Conservation (phyloP, 129 eudicot genomes). For the Flaveria sonorensis region DNA sequence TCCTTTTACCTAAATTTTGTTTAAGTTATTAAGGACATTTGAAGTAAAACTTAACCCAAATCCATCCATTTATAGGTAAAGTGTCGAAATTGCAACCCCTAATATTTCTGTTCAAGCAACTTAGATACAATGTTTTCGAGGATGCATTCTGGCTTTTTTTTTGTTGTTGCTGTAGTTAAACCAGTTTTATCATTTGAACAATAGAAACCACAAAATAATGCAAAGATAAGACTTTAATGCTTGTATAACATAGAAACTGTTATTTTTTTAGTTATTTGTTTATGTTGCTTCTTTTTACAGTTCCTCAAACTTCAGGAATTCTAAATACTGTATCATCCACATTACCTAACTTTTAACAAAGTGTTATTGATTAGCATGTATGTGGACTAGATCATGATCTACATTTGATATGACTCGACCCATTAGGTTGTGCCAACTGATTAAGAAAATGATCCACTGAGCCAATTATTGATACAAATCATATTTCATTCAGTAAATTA, state of each 20-base stretch:
- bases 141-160: constrained; percentile 17
- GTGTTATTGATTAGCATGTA: neutral
- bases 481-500: neutral
- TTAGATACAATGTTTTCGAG: neutral
- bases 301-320: constrained; percentile 8
- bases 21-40: neutral
- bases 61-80: neutral
- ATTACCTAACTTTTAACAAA: neutral
- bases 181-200: constrained; percentile 5
- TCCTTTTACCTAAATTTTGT: neutral
- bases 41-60: neutral
- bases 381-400: neutral
- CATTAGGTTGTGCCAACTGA: neutral
- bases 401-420: neutral
- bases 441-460: neutral
- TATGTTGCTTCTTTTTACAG: neutral
- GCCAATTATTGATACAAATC: neutral
- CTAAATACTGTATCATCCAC: neutral
- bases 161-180: neutral
- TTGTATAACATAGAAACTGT: neutral
- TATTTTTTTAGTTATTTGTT: neutral
- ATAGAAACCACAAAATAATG: neutral
- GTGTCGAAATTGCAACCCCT: neutral
- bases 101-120: constrained; percentile 4
- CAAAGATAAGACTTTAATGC: constrained; percentile 1